Conservation (phyloP, 768 basidiomycete genomes). For the Tricholoma sp. region DNA sequence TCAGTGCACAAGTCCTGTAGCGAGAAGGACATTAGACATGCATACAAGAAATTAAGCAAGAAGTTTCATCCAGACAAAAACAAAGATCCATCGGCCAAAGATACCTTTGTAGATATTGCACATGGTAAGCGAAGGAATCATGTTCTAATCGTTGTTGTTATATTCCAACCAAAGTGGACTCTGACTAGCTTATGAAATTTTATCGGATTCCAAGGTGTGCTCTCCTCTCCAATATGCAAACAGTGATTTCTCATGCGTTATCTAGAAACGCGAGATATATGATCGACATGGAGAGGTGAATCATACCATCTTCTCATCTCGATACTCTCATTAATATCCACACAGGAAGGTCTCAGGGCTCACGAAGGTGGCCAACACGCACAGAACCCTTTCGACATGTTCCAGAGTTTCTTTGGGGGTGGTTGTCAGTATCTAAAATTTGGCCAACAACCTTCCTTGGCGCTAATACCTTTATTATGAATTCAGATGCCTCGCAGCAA, state of each 20-base stretch:
- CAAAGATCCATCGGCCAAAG: constrained; percentile 74
- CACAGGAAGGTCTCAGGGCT: constrained; percentile 83
- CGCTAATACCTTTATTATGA: neutral
- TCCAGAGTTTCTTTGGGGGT: constrained; percentile 88
- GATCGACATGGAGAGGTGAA: constrained; percentile 86
- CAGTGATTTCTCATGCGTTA: neutral
- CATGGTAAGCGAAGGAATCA: constrained; percentile 50
- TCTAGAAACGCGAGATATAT: constrained; percentile 87
- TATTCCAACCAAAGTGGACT: constrained; percentile 1
- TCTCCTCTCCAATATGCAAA: neutral
- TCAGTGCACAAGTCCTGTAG: constrained; percentile 71
- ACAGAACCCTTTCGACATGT: constrained; percentile 90
- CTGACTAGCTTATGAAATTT: constrained; percentile 80
- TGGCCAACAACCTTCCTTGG: neutral
- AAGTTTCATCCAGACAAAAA: constrained; percentile 97
- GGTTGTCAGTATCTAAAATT: constrained; percentile 31
- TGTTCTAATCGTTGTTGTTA: neutral
- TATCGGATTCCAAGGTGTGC: constrained; percentile 77
- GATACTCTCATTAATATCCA: neutral
- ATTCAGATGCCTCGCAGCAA: constrained; percentile 28
- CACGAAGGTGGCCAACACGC: constrained; percentile 83
- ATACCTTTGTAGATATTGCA: constrained; percentile 87
- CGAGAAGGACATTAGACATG: constrained; percentile 85
- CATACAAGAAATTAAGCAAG: constrained; percentile 85
- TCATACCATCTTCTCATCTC: neutral